phyloP scores from a whole-genome alignment of 2,329 filamentous ascomycete species.

The Chaetomiaceae sp. region DNA sequence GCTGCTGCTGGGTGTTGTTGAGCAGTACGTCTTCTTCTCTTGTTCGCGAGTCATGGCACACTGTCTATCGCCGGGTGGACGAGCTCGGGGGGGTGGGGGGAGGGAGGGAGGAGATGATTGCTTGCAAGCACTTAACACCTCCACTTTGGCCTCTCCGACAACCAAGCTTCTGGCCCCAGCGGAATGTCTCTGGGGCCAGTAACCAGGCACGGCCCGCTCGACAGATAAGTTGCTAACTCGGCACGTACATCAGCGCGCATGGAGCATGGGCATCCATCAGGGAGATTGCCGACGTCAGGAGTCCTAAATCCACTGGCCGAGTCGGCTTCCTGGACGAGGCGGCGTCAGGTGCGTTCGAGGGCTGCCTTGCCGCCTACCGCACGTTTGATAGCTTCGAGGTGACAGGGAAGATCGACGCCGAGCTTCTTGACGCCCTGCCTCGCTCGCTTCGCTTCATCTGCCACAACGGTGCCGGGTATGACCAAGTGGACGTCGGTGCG shows the following conservation, averaged over 20 bases:
- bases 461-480: conserved; percentile 74
- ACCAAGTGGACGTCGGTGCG: conserved; percentile 69
- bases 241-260: conserved; percentile 53
- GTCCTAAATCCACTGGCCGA: conserved; percentile 56
- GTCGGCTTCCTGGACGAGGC: conserved; percentile 66
- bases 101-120: neutral
- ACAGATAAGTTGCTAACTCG: neutral
- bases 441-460: conserved; percentile 52
- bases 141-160: too few species aligned
- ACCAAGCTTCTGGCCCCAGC: too few species aligned
- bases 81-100: neutral
- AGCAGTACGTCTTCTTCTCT: conserved; percentile 48
- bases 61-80: too few species aligned
- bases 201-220: too few species aligned
- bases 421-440: conserved; percentile 58
- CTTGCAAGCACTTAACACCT: neutral
- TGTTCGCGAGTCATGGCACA: neutral
- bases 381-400: conserved; percentile 61
- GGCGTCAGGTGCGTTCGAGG: conserved; percentile 59
- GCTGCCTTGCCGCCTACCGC: conserved; percentile 61
- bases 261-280: conserved; percentile 59
- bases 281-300: conserved; percentile 59
- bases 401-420: conserved; percentile 66
- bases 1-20: conserved; percentile 58
- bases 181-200: too few species aligned